Percentiles rank a stretch among this genome's conserved stretches.
phyloP scores from a whole-genome alignment of 2,329 filamentous ascomycete genomes.

The Colletotrichum sp. region DNA sequence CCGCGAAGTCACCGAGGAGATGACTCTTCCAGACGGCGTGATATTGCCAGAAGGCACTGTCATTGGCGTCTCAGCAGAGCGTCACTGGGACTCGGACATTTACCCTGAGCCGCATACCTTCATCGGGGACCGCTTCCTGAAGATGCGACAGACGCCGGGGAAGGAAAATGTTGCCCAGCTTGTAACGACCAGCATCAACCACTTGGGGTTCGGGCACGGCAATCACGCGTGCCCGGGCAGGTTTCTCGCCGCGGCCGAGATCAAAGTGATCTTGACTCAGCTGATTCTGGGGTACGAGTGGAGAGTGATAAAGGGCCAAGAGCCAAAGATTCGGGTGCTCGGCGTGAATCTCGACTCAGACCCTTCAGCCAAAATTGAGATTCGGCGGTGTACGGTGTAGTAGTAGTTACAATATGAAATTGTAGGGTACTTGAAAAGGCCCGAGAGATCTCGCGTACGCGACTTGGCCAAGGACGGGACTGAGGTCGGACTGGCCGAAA shows the following conservation, averaged over 20 bases:
- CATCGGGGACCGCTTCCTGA: not conserved
- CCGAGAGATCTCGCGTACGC: not conserved
- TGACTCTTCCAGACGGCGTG: not conserved
- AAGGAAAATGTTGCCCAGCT: not conserved
- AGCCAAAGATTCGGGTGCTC: not conserved
- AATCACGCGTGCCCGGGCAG: not conserved
- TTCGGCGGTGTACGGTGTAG: not conserved
- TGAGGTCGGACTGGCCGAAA: not conserved
- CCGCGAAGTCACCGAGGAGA: not conserved
- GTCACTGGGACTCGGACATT: not conserved
- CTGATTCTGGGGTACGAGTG: conserved; percentile 39
- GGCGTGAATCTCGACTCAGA: not conserved
- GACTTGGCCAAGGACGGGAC: not conserved
- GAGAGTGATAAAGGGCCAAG: not conserved
- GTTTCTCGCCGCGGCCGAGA: not conserved
- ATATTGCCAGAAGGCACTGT: not conserved
- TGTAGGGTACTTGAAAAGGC: not conserved
- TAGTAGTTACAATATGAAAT: not conserved
- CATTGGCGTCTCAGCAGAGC: not conserved
- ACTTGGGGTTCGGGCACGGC: not conserved
- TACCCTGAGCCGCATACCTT: not conserved
- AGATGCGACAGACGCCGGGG: not conserved
- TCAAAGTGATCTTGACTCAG: conserved; percentile 31
- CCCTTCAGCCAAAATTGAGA: not conserved
- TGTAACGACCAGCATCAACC: not conserved